Conservation (phyloP, 1,139 yeast genomes). For the Yamadazyma blattariae region DNA sequence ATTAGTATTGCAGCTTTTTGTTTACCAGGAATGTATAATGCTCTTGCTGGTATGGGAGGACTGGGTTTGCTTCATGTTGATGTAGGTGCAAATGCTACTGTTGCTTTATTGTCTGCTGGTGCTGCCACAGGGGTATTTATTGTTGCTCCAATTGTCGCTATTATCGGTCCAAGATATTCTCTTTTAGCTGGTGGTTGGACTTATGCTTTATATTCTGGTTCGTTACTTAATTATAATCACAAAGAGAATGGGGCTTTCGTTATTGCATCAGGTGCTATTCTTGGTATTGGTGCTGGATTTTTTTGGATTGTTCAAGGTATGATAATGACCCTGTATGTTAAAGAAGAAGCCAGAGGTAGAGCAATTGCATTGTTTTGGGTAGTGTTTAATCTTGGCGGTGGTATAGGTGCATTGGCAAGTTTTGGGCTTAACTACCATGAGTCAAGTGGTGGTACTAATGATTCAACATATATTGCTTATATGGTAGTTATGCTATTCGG, state of each 20-base stretch:
- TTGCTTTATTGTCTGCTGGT: constrained; percentile 55
- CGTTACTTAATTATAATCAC: constrained; percentile 50
- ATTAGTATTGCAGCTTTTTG: constrained; percentile 50
- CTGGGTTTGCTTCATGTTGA: constrained; percentile 31
- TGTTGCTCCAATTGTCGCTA: constrained; percentile 58
- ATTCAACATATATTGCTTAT: constrained; percentile 58
- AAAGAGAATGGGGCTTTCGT: constrained; percentile 30
- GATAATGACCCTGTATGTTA: constrained; percentile 55
- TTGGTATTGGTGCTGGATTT: constrained; percentile 56
- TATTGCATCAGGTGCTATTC: constrained; percentile 56
- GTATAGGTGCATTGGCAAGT: constrained; percentile 56
- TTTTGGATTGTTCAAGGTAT: constrained; percentile 65
- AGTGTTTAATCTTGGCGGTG: constrained; percentile 64
- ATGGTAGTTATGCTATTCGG: constrained; percentile 54
- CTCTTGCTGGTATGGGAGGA: constrained; percentile 52
- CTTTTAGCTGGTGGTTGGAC: constrained; percentile 56
- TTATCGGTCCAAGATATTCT: constrained; percentile 47
- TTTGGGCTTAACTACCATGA: constrained; percentile 47
- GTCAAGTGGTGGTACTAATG: constrained; percentile 37
- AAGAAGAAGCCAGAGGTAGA: constrained; percentile 53
- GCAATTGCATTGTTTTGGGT: constrained; percentile 61
- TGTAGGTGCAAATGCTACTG: constrained; percentile 51
- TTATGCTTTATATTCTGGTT: constrained; percentile 52
- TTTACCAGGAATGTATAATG: constrained; percentile 60
- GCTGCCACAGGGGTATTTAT: constrained; percentile 54